Evolutionary conservation across 2,329 filamentous ascomycete species (phyloP), one percentile per base, ranked within the genome.

Genomic region (Cladophialophora immunda): DNA sequence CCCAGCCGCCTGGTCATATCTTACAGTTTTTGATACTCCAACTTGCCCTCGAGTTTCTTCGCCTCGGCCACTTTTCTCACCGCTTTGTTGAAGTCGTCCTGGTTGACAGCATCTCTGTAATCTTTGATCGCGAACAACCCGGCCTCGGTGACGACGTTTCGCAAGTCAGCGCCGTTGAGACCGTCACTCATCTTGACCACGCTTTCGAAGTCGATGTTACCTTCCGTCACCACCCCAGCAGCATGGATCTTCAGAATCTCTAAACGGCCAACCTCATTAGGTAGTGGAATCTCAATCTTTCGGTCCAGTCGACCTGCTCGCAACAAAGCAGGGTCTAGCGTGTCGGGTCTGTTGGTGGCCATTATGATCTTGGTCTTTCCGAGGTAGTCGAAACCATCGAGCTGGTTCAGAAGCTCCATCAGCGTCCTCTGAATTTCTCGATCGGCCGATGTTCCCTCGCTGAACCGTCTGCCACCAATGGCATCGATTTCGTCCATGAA

Each of bases 401-500:
- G 89, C 81, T 99, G 95, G 82, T 99, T 99, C 70, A 99, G 90
- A 63, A 99, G 86, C 81, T 99, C 95, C 95, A 99, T 99, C 67
- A 99, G 85, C 38, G 95, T 99, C 77, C 95, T 90, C 82, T 99
- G 95, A 74, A 99, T 99, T 81, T 99, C 95, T 76, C 96, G 90
- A 83, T 99, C 95, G 58, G 95, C 95, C 67, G 93, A 97, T 59
- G 95, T 99, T 73, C 96, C 95, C 80, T 99, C 95, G 0, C 93
- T 97, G 81, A 99, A 99, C 75, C 95, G 88, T 75, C 96, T 89
- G 70, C 96, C 96, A 79, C 95, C 95, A 76, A 99, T 99, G 76
- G 95, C 95, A 77, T 99, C 95, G 77, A 99, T 99, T 82, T 99
- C 95, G 85, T 99, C 96, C 95, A 99, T 99, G 87, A 99, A 99